These are phyloP conservation scores for Cicer chorassanicum DNA, from an alignment of 306 rosid species.

Conservation along the genomic window DNA sequence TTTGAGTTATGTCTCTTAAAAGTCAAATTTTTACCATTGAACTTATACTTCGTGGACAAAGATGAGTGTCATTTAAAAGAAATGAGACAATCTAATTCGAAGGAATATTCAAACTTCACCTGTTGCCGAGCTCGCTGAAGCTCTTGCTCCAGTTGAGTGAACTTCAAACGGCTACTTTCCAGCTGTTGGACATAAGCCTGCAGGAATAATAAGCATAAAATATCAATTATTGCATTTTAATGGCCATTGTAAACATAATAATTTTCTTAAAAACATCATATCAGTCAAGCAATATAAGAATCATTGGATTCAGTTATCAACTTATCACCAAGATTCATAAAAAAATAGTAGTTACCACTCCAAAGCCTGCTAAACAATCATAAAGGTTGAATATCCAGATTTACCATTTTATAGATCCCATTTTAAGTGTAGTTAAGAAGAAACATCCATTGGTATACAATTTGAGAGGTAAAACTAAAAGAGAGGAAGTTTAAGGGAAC, in stretches of 20 bases:
- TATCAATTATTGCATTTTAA: slow-evolving; percentile 20
- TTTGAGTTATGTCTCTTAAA: too few species aligned
- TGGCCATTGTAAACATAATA: too few species aligned
- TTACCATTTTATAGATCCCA: too few species aligned
- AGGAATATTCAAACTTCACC: slow-evolving; percentile 49
- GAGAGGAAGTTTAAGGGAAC: neutral
- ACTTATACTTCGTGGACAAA: neutral
- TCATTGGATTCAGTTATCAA: too few species aligned
- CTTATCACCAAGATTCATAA: too few species aligned
- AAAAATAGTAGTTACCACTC: too few species aligned
- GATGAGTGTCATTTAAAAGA: slow-evolving; percentile 1
- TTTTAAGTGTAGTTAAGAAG: neutral
- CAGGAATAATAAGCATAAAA: neutral
- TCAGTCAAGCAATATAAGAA: too few species aligned
- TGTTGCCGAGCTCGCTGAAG: slow-evolving; percentile 90
- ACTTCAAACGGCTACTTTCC: slow-evolving; percentile 85
- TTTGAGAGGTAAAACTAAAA: neutral
- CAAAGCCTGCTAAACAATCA: too few species aligned
- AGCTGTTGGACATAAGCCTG: slow-evolving; percentile 91
- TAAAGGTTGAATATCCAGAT: too few species aligned
- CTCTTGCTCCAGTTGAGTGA: slow-evolving; percentile 89
- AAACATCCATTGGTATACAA: neutral
- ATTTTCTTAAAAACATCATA: too few species aligned
- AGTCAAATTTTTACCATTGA: too few species aligned
- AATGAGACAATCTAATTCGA: neutral